A percentile compares a stretch with the other conserved stretches of the same genome.
Conservation (phyloP, 2,329 filamentous ascomycete species). For the Pseudocercospora fuligena region DNA sequence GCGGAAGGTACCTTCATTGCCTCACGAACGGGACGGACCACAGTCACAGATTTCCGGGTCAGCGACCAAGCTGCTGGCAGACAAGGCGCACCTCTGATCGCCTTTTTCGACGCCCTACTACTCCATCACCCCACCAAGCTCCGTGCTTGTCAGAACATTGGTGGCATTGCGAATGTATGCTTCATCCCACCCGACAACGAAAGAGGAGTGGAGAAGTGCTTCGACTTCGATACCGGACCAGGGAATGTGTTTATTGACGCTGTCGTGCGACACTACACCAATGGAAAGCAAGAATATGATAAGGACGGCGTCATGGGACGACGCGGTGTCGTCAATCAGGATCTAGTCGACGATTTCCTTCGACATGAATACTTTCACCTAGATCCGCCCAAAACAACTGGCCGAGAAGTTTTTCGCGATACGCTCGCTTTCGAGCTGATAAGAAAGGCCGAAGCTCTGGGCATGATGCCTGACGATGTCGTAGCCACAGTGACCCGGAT, state of each 20-base stretch:
- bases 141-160: constrained; percentile 65
- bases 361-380: constrained; percentile 56
- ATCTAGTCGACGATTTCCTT: constrained; percentile 40
- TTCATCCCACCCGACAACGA: constrained; percentile 58
- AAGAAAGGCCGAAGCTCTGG: constrained; percentile 41
- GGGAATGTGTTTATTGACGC: constrained; percentile 43
- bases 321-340: constrained; percentile 37
- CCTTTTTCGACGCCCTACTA: constrained; percentile 62
- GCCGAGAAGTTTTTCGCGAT: constrained; percentile 64
- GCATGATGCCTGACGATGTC: constrained; percentile 53
- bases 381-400: constrained; percentile 62
- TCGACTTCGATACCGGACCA: constrained; percentile 41
- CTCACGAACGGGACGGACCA: constrained; percentile 61
- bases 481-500: constrained; percentile 65
- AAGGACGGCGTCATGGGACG: constrained; percentile 40
- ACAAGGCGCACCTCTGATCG: constrained; percentile 61
- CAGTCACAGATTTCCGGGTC: constrained; percentile 63
- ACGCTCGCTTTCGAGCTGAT: constrained; percentile 60
- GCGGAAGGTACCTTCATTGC: constrained; percentile 63
- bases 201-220: constrained; percentile 31
- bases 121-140: constrained; percentile 62
- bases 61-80: constrained; percentile 62
- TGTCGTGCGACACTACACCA: constrained; percentile 38
- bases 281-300: constrained; percentile 40
- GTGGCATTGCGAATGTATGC: constrained; percentile 65